phyloP scores from a whole-genome alignment of 2,329 filamentous ascomycete genomes.

The Exserohilum turcica region DNA sequence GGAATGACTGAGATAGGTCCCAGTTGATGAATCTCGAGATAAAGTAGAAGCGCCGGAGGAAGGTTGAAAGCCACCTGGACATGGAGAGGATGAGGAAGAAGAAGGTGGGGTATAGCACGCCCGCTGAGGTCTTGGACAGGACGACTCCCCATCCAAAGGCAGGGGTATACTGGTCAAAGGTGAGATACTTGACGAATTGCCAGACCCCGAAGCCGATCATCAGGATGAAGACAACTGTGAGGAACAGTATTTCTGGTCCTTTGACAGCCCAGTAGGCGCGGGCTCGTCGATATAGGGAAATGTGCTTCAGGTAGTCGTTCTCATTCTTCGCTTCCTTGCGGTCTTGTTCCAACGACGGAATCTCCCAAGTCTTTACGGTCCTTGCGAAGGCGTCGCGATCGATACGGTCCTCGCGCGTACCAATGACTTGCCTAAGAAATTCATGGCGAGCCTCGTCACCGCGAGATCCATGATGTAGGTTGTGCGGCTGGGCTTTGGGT shows the following conservation, averaged over 20 bases:
- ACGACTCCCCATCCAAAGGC: slow-evolving; percentile 63
- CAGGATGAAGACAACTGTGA: slow-evolving; percentile 54
- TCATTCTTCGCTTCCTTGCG: slow-evolving; percentile 56
- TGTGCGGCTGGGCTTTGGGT: slow-evolving; percentile 53
- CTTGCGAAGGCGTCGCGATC: slow-evolving; percentile 55
- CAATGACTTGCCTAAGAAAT: slow-evolving; percentile 59
- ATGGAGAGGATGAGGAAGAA: slow-evolving; percentile 65
- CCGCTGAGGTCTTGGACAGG: slow-evolving; percentile 61
- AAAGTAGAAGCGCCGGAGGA: slow-evolving; percentile 57
- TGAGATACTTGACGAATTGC: slow-evolving; percentile 61
- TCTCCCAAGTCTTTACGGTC: slow-evolving; percentile 54
- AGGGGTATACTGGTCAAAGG: slow-evolving; percentile 51
- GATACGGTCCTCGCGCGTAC: slow-evolving; percentile 51
- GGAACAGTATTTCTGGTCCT: slow-evolving; percentile 58
- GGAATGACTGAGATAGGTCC: slow-evolving; percentile 62
- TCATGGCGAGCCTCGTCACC: slow-evolving; percentile 54
- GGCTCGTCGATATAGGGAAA: slow-evolving; percentile 54
- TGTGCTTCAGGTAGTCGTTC: slow-evolving; percentile 53
- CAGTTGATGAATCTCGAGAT: slow-evolving; percentile 63
- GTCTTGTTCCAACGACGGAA: slow-evolving; percentile 56
- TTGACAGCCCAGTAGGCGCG: slow-evolving; percentile 63
- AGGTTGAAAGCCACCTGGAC: slow-evolving; percentile 62
- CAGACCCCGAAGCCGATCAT: slow-evolving; percentile 60
- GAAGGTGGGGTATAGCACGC: slow-evolving; percentile 62
- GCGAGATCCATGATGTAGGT: slow-evolving; percentile 49